Conservation (phyloP, 768 basidiomycete genomes). For the Roridomyces roridus region DNA sequence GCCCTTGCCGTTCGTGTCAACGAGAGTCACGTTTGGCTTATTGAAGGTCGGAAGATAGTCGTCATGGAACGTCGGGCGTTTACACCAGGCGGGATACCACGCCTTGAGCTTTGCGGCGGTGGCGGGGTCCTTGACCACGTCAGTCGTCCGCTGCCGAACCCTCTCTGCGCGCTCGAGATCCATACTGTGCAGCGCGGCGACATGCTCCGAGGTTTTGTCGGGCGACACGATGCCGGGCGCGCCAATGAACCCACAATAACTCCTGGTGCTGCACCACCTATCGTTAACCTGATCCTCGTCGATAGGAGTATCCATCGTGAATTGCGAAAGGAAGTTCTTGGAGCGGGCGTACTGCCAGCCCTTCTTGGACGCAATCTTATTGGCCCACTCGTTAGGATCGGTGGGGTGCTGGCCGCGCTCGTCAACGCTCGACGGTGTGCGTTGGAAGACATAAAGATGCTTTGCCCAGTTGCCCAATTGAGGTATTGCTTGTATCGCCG, state of each 20-base stretch:
- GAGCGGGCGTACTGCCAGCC: slow-evolving; percentile 20
- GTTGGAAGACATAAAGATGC: slow-evolving; percentile 26
- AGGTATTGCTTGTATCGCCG: slow-evolving; percentile 23
- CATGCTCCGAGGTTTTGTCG: slow-evolving; percentile 2
- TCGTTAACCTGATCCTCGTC: slow-evolving; percentile 12
- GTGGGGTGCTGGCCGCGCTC: slow-evolving; percentile 20
- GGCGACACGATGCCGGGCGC: slow-evolving; percentile 6
- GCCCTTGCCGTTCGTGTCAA: slow-evolving; percentile 26
- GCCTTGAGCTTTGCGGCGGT: slow-evolving; percentile 19
- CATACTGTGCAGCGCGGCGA: slow-evolving; percentile 1
- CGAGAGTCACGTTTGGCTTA: slow-evolving; percentile 17
- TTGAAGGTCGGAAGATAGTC: slow-evolving; percentile 27
- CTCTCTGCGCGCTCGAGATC: slow-evolving; percentile 6
- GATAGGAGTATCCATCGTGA: not conserved
- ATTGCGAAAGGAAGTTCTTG: slow-evolving; percentile 11
- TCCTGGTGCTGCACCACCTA: not conserved
- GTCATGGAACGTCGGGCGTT: slow-evolving; percentile 27
- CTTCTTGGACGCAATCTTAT: slow-evolving; percentile 6
- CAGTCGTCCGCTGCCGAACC: slow-evolving; percentile 1
- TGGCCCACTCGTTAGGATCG: slow-evolving; percentile 8
- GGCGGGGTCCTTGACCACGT: slow-evolving; percentile 14
- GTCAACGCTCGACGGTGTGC: slow-evolving; percentile 23
- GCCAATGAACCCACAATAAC: slow-evolving; percentile 9
- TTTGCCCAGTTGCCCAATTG: slow-evolving; percentile 22
- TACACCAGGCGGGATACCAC: slow-evolving; percentile 27